phyloP scores from a whole-genome alignment of 306 rosid genomes.

The Prunus mume region DNA sequence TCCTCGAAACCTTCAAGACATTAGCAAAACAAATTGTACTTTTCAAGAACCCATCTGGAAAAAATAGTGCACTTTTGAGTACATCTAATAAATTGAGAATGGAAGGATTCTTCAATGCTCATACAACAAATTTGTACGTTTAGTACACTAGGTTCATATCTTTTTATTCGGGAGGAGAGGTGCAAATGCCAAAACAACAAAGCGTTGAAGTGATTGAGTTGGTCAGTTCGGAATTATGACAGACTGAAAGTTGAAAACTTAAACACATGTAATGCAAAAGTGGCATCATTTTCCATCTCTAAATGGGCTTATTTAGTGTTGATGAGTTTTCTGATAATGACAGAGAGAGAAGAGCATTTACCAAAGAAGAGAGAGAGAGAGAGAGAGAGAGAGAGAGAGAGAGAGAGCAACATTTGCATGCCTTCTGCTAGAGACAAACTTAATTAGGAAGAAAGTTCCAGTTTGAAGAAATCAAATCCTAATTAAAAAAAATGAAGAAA shows the following conservation, averaged over 20 bases:
- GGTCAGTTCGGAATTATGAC: no score
- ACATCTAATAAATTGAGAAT: no score
- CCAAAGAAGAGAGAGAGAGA: not conserved
- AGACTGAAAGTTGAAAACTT: constrained; percentile 4
- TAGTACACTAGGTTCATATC: no score
- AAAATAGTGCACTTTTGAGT: no score
- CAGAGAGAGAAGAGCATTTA: constrained; percentile 8
- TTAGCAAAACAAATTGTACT: not conserved
- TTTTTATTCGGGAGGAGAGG: no score
- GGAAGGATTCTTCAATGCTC: no score
- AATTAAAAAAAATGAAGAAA: not conserved
- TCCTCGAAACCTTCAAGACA: constrained; percentile 74
- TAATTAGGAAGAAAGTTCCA: constrained; percentile 15
- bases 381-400: constrained; percentile 10
- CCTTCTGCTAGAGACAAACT: constrained; percentile 16
- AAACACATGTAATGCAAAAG: not conserved
- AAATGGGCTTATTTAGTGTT: constrained; percentile 5
- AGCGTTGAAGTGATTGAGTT: no score
- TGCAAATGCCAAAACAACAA: no score
- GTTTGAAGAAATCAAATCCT: constrained; percentile 15
- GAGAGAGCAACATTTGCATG: constrained; percentile 7
- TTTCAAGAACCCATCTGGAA: no score
- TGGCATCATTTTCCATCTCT: not conserved
- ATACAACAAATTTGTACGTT: no score
- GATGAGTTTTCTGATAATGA: constrained; percentile 9